Base-by-base conservation (phyloP, 768 basidiomycete genomes). In the Rhizopogon vinicolor region DNA sequence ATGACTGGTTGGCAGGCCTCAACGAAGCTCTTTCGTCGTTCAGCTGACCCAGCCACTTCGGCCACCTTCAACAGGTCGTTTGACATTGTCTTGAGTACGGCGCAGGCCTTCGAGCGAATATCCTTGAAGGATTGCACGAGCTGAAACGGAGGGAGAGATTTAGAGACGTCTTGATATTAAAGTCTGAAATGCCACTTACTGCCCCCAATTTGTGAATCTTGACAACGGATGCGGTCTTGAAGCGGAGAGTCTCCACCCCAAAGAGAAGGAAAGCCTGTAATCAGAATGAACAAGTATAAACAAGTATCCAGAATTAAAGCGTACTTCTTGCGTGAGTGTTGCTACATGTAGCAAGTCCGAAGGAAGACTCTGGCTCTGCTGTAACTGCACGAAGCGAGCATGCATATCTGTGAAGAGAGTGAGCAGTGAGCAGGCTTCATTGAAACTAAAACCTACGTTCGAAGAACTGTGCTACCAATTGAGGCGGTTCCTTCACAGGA, bases 201-300 rank as follows among this genome's bases (percentile, higher is more conserved):
- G 75, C 75, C 43, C 87, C 85, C 44, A 89, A 79, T 66, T 87
- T 91, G 68, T 92, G 80, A 40, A 82, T 75, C 66, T 89, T 91
- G 41, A 86, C 79, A 16, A 87, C 76, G 0, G 86, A 81, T 3
- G 83, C 68, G 7, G 82, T 70, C 66, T 89, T 91, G 77, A 92
- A 93, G 12, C 91, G 83, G 51, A 81, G 62, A 0, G 85, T 86
- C 65, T 86, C 87, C n/a, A 87, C 73, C 19, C 76, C 70, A 57
- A 93, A 79, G 2, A 93, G 71, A 44, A 91, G 75, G 62, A 89
- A 83, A 3, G 86, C 91, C 89, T 92, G 49, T 12, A 40, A 53
- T 16, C 13, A 43, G 33, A 50, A 7, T 29, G 37, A 44, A 61
- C 7, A 64, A 22, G n/a, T 2, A 13, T 18, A 44, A 48, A 48